Evolutionary conservation across 495 filamentous ascomycete species (phyloP).

Genomic region (Copromyces sp.): DNA sequence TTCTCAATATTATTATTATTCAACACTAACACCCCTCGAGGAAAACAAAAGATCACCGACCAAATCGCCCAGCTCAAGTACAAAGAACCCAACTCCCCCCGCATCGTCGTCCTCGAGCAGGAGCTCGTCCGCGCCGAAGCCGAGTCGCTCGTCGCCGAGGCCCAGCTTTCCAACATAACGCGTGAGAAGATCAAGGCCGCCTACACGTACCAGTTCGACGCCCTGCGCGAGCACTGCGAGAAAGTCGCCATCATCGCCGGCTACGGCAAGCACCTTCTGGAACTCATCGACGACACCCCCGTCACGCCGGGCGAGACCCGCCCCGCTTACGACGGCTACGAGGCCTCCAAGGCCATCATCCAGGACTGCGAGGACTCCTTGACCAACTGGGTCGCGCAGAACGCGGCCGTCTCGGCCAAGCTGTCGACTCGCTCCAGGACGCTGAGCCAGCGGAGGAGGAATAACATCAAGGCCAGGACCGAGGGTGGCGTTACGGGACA

Average conservation of each 20-base stretch:
- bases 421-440: conserved; percentile 77
- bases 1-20: background rate
- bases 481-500: conserved; percentile 38
- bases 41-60: conserved; percentile 99
- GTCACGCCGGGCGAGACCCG: conserved; percentile 97
- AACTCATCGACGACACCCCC: conserved; percentile 90
- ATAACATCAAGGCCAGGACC: conserved; percentile 52
- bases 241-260: conserved; percentile 97
- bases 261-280: conserved; percentile 91
- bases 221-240: conserved; percentile 93
- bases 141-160: conserved; percentile 94
- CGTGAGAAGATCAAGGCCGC: conserved; percentile 98
- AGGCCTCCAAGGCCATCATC: conserved; percentile 97
- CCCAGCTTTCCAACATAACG: conserved; percentile 96
- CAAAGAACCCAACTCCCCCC: conserved; percentile 96
- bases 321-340: conserved; percentile 93
- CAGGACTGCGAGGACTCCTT: conserved; percentile 97
- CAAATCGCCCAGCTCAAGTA: conserved; percentile 98
- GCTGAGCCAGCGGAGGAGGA: conserved; percentile 72
- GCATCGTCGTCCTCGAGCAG: conserved; percentile 95
- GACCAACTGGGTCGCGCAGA: conserved; percentile 89
- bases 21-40: conserved; percentile 30
- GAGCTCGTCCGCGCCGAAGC: conserved; percentile 97
- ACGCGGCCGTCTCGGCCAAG: conserved; percentile 75
- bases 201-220: conserved; percentile 97